Base-by-base conservation (phyloP, 805 yeast species). In the Kregervanrija delftensis region DNA sequence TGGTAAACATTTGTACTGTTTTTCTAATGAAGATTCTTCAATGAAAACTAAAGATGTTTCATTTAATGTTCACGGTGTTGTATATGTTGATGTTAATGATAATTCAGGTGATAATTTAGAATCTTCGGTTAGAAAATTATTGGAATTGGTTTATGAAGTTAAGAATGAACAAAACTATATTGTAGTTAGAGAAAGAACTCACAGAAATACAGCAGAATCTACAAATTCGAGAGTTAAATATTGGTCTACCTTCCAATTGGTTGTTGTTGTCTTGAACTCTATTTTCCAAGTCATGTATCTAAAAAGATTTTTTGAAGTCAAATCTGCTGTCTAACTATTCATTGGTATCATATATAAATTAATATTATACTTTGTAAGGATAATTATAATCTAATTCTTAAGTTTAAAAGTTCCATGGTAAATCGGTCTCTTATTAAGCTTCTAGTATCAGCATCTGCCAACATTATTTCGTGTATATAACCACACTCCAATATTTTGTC, bases 131-230 rank as follows among this genome's bases (percentile, higher is more conserved):
- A 79, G 81, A 64, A 77, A 80, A 60, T 72, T 91, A 58, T 69
- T 80, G 53, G 84, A 85, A 51, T 71, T 86, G 54, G 82, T 95
- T 35, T 79, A 79, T 56, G 96, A 88, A 56, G 89, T 93, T 48
- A 85, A 86, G 68, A 91, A 89, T 56, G 99, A 93, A 68, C 95
- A 84, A 59, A 78, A 86, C 56, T 93, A 93, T 67, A 82, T 93
- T 56, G 95, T 90, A 40, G 89, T 91, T 49, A 82, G 99, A 68
- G 99, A 91, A 69, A 84, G 97, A 71, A 86, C 95, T 12, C 99
- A 91, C 66, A 85, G 99, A 77, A 93, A 91, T 69, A 91, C 99
- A 9, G 98, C 99, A 5, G 99, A 91, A 69, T 86, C 96, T 17
- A 91, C 99, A 39, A 91, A 91, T 67, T 83, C 93, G 44, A 81